phyloP scores from a whole-genome alignment of 352 stramenopile genomes.

The Globisporangium okanoganense region DNA sequence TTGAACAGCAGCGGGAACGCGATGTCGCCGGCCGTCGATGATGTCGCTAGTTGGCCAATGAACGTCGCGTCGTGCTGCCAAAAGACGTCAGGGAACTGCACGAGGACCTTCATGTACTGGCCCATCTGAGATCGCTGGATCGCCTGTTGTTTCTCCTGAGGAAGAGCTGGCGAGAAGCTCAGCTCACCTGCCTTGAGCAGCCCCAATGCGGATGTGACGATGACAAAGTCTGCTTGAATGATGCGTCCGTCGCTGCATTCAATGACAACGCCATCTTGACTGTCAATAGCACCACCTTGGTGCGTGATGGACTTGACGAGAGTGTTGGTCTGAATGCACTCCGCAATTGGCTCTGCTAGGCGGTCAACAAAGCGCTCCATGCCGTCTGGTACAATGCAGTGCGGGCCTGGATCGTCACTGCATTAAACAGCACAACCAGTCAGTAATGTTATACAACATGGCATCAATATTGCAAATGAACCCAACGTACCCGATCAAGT shows the following conservation, averaged over 20 bases:
- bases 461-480: not conserved
- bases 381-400: slow-evolving; percentile 43
- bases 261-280: slow-evolving; percentile 25
- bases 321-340: slow-evolving; percentile 29
- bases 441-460: too few relatives aligned
- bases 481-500: slow-evolving; percentile 43
- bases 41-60: slow-evolving; percentile 29
- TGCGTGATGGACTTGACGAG: slow-evolving; percentile 29
- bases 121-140: slow-evolving; percentile 55
- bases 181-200: slow-evolving; percentile 42
- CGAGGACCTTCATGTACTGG: slow-evolving; percentile 75
- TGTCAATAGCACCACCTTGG: slow-evolving; percentile 5
- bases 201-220: slow-evolving; percentile 58
- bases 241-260: slow-evolving; percentile 20
- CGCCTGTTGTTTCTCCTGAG: slow-evolving; percentile 31
- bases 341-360: slow-evolving; percentile 24
- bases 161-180: slow-evolving; percentile 45
- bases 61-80: slow-evolving; percentile 49
- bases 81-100: slow-evolving; percentile 62
- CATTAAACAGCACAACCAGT: not conserved
- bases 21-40: not conserved
- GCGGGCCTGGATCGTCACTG: slow-evolving; percentile 44
- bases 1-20: slow-evolving; percentile 64
- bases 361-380: slow-evolving; percentile 52
- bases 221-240: slow-evolving; percentile 34